A percentile compares a stretch with the other conserved stretches of the same genome.
These are phyloP conservation scores for Plasmopara viticola DNA, from an alignment of 352 stramenopile species.

Conservation along the genomic window DNA sequence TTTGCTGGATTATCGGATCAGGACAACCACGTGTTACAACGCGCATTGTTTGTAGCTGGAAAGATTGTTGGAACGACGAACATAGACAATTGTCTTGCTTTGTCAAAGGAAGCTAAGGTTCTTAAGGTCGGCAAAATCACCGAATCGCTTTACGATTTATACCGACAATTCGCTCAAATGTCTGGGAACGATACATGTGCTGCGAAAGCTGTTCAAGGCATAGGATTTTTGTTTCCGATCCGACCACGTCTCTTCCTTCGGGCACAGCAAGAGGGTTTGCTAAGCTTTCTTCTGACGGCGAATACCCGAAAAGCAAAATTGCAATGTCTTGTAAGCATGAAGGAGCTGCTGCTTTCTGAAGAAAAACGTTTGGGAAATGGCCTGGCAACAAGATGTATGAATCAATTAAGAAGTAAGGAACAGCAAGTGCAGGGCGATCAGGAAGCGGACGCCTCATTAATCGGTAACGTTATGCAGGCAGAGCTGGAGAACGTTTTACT, in stretches of 20 bases:
- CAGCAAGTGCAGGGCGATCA: constrained; percentile 82
- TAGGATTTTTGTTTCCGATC: constrained; percentile 74
- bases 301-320: constrained; percentile 42
- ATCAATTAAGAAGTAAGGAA: constrained; percentile 57
- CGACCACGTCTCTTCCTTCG: constrained; percentile 62
- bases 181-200: constrained; percentile 38
- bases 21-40: constrained; percentile 49
- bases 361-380: constrained; percentile 62
- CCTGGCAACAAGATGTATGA: constrained; percentile 29
- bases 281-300: constrained; percentile 41
- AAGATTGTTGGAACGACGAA: constrained; percentile 66
- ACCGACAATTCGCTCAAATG: constrained; percentile 40
- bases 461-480: constrained; percentile 83
- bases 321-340: constrained; percentile 72
- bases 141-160: constrained; percentile 56
- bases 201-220: constrained; percentile 72
- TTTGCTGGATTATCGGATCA: constrained; percentile 30
- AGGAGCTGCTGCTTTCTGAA: constrained; percentile 63
- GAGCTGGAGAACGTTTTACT: constrained; percentile 59
- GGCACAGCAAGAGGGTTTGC: constrained; percentile 61
- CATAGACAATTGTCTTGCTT: constrained; percentile 39
- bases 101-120: constrained; percentile 22
- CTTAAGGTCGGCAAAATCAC: constrained; percentile 48
- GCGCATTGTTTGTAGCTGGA: constrained; percentile 63
- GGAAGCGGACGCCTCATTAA: constrained; percentile 77